Evolutionary conservation across 106 monocot genomes (phyloP).

Genomic region (Dactylorhiza incarnata): DNA sequence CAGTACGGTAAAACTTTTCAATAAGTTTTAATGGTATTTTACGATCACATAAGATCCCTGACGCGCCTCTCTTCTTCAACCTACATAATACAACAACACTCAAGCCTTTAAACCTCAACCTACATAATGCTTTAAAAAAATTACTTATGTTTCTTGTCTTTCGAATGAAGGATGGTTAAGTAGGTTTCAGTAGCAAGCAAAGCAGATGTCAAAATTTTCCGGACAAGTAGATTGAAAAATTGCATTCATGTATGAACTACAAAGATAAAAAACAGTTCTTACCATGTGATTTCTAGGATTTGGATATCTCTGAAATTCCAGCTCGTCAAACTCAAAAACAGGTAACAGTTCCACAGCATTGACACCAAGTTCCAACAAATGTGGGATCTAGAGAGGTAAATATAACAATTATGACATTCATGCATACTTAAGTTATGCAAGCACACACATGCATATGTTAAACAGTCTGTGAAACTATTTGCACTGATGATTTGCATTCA

Average conservation of each 20-base stretch:
- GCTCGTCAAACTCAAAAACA: slow-evolving; percentile 96
- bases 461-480: background rate
- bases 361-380: slow-evolving; percentile 84
- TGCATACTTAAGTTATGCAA: background rate
- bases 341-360: slow-evolving; percentile 96
- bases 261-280: slow-evolving; percentile 4
- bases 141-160: background rate
- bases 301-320: slow-evolving; percentile 79
- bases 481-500: background rate
- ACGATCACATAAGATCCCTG: too few relatives aligned
- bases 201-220: background rate
- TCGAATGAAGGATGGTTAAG: background rate
- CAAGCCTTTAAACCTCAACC: too few relatives aligned
- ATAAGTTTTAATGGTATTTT: too few relatives aligned
- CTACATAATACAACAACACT: too few relatives aligned
- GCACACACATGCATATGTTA: background rate
- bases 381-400: slow-evolving; percentile 54
- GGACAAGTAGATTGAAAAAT: background rate
- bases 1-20: too few relatives aligned
- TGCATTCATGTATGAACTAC: background rate
- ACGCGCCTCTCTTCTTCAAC: too few relatives aligned
- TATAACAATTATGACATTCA: background rate
- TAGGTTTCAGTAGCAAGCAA: background rate
- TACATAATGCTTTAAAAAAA: background rate
- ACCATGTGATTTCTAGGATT: slow-evolving; percentile 98